Base-by-base conservation (phyloP, 2,329 filamentous ascomycete species). In the Aspergillus niger region DNA sequence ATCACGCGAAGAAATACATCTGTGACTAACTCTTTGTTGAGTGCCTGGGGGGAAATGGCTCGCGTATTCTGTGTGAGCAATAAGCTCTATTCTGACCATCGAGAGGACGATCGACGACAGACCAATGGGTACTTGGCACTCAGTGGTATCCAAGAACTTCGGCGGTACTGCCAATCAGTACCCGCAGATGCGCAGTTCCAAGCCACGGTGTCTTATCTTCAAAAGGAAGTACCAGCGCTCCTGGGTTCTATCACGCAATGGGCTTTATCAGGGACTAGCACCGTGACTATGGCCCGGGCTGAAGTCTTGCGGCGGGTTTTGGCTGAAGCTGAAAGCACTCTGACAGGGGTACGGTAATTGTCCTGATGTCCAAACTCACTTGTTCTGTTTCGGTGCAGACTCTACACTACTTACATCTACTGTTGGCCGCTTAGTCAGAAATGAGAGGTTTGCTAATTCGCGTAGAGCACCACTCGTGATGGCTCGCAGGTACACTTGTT, bases 1-100 rank as follows among this genome's bases (percentile, higher is more conserved):
- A 60, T 66, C 5, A 22, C 15, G 7, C 53, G 57, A 22, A 58
- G 64, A 10, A 66, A 63, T 43, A 20, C 13, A 6, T 38, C 8
- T 17, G 47, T 52, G 22, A 51, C 30, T 2, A 36, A 47, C 8
- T n/a, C 36, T 47, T 53, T 57, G 30, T 63, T 11, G 0, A 13
- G 1, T 7, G 38, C 26, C 51, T 63, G 32, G 58, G 32, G 30
- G 4, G 32, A 17, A 1, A 22, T 47, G 1, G 50, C 59, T 8
- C 58, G 48, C 13, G 53, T 68, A 3, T 69, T 69, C 24, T 70
- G 64, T 39, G 64, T 69, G 5, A 68, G 68, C 56, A 70, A 65
- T 41, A 52, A 43, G 8, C 51, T 67, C 3, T 70, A 68, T 20
- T 15, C 43, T 1, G 17, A 58, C 5, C 47, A 67, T 39, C 59